A percentile compares a stretch with the other conserved stretches of the same genome.
Conservation (phyloP, 768 basidiomycete species). For the Agaricus blazei region DNA sequence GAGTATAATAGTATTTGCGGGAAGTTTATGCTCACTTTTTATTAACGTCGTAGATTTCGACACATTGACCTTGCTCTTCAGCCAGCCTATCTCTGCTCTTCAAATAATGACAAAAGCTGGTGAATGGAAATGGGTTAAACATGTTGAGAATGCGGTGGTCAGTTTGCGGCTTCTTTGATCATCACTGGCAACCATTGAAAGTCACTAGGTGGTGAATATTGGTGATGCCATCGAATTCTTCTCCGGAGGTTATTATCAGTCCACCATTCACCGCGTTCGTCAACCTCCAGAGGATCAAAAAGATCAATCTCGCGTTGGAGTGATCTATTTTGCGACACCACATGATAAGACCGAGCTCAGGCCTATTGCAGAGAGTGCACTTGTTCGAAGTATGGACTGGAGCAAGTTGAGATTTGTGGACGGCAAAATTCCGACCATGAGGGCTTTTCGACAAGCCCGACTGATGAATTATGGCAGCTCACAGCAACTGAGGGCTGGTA, state of each 20-base stretch:
- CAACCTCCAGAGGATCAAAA: background rate
- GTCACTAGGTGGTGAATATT: slow-evolving; percentile 21
- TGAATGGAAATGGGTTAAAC: background rate
- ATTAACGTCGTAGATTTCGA: background rate
- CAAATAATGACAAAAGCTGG: background rate
- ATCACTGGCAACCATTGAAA: background rate
- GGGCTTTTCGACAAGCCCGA: background rate
- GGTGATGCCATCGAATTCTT: slow-evolving; percentile 44
- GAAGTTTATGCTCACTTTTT: too few relatives aligned
- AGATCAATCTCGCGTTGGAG: background rate
- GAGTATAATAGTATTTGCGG: background rate
- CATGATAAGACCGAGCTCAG: background rate
- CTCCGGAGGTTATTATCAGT: slow-evolving; percentile 39
- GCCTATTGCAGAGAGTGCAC: background rate
- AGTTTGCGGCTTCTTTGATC: background rate
- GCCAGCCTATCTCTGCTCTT: background rate
- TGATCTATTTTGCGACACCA: background rate
- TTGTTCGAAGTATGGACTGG: background rate
- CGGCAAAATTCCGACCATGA: background rate
- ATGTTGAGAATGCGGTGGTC: slow-evolving; percentile 1
- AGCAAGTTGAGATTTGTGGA: background rate
- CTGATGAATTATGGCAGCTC: background rate
- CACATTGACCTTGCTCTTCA: background rate
- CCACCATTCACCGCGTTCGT: slow-evolving; percentile 31
- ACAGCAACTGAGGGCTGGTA: background rate